Evolutionary conservation across 208 protist species (phyloP).

Genomic region (Angomonas ambiguus): DNA sequence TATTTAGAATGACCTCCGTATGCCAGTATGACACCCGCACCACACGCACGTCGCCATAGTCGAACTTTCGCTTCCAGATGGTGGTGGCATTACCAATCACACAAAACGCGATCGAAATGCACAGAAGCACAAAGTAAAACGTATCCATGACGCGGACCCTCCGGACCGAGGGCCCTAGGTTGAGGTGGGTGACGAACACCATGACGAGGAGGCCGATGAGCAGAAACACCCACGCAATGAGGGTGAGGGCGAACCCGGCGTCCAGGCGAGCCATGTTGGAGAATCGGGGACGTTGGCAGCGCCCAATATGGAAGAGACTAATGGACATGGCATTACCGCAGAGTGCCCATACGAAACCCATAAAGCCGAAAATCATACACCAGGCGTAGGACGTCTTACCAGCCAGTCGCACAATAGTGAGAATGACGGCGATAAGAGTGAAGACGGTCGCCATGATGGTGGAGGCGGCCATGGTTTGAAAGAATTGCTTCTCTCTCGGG

Average conservation of each 20-base stretch:
- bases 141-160: constrained; percentile 49
- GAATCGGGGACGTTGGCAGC: constrained; percentile 37
- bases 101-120: constrained; percentile 28
- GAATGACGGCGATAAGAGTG: constrained; percentile 31
- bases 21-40: constrained; percentile 67
- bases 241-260: constrained; percentile 51
- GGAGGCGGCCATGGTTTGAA: constrained; percentile 40
- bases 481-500: constrained; percentile 61
- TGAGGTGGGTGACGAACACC: constrained; percentile 38
- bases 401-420: constrained; percentile 22
- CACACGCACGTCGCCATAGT: constrained; percentile 26
- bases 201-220: constrained; percentile 32
- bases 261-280: constrained; percentile 26
- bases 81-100: constrained; percentile 39
- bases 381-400: constrained; percentile 39
- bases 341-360: constrained; percentile 47
- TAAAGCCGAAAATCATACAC: constrained; percentile 42
- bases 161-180: constrained; percentile 44
- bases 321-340: constrained; percentile 50
- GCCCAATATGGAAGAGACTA: constrained; percentile 34
- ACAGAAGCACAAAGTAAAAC: constrained; percentile 34
- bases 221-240: constrained; percentile 48
- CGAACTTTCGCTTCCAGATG: constrained; percentile 50
- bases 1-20: constrained; percentile 40
- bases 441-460: constrained; percentile 37